Percentiles rank a stretch among this genome's conserved stretches.
These are phyloP conservation scores for Wickerhamomyces chaumierensis DNA, from an alignment of 805 yeast genomes.

Conservation along the genomic window DNA sequence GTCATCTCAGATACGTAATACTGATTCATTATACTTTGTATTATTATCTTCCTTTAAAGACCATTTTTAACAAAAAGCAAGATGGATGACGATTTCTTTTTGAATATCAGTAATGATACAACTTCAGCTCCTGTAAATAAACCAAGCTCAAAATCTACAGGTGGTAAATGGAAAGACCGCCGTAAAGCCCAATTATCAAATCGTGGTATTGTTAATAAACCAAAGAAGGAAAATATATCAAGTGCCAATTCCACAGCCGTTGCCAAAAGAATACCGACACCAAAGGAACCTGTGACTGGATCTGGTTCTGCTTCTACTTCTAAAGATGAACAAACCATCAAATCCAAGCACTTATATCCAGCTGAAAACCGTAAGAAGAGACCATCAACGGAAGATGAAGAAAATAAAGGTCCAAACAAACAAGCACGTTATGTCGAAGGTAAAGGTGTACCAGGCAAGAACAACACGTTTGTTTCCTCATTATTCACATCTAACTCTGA, in stretches of 20 bases:
- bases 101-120: conserved; percentile 56
- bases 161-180: conserved; percentile 80
- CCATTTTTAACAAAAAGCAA: too few relatives aligned
- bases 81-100: conserved; percentile 59
- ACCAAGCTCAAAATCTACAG: conserved; percentile 35
- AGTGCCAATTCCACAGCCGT: not conserved
- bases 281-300: not conserved
- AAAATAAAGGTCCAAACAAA: conserved; percentile 20
- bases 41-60: too few relatives aligned
- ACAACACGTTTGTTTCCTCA: conserved; percentile 71
- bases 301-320: not conserved
- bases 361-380: conserved; percentile 8
- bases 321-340: not conserved
- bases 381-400: conserved; percentile 6
- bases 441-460: conserved; percentile 39
- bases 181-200: conserved; percentile 29
- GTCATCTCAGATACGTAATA: too few relatives aligned
- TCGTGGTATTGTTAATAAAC: conserved; percentile 12
- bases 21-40: too few relatives aligned
- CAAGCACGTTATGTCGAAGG: conserved; percentile 33
- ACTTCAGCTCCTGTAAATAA: conserved; percentile 8
- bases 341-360: not conserved
- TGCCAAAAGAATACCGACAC: not conserved
- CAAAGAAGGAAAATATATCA: not conserved
- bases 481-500: conserved; percentile 66